Base-by-base conservation (phyloP, 495 filamentous ascomycete species). In the Talaromyces nanjingensis region DNA sequence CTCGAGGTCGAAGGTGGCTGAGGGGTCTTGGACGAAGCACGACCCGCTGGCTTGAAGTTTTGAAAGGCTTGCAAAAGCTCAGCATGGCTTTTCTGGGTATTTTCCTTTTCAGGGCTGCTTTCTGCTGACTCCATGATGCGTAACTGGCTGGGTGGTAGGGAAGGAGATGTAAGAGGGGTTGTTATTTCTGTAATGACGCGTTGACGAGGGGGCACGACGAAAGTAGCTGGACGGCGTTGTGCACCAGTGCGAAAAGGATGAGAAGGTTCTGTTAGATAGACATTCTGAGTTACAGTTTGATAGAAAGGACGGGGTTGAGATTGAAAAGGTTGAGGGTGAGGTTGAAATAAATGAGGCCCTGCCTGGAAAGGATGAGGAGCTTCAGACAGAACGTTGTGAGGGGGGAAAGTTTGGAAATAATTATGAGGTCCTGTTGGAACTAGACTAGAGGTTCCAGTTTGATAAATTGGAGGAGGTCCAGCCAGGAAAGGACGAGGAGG, bases 31-130 rank as follows among this genome's bases (percentile, higher is more conserved):
- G 59, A 42, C 3, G 34, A 12, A 18, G 14, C 24, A 25, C 9
- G 37, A 25, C 34, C 20, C 20, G 25, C 53, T 59, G 56, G 56
- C 29, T 22, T 61, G 37, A 37, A 61, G 59, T 24, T 25, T 11
- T 47, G 34, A 29, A 61, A 61, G 11, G 59, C 59, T 49, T 61
- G 39, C 22, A 61, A 29, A 20, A 61, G 59, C 27, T 59, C 56
- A 34, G 56, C 27, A 22, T 31, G 27, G 12, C 5, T 34, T 6
- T 45, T 18, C 37, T 60, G 58, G n/a, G 8, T 47, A 2, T 49
- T 11, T 20, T 16, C 7, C 33, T 9, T 31, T 1, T 14, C 34
- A 27, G 59, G 59, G 22, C 59, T 61, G 39, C 27, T 45, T 16
- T 7, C 33, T 47, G 22, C 59, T 29, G 59, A 49, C 14, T 22